Evolutionary conservation across 192 early-diverging fungal species (phyloP), one percentile per base, ranked within the genome.

Genomic region (Coemansia sp.): DNA sequence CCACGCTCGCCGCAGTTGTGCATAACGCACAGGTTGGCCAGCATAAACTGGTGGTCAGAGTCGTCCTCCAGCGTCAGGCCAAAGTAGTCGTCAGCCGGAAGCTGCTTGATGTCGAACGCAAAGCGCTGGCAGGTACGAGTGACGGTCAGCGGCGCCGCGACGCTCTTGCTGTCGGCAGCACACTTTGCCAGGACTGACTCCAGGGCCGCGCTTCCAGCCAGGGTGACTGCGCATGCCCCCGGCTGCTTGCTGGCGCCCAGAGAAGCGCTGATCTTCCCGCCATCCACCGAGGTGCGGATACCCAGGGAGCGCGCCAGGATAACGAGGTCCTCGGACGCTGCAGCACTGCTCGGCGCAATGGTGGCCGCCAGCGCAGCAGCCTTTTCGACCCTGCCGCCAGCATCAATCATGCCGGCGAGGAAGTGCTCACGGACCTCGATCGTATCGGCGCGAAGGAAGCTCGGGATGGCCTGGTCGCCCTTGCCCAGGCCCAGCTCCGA

Each of bases 1-100:
- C 96, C 96, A 60, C 96, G 91, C 71, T 99, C 96, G 44, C 87
- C 85, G 41, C 83, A 72, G 72, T 78, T 78, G 62, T 78, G 76
- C 29, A 68, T 66, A 29, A 78, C 44, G 3, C 56, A 43, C 47
- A 63, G 14, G 61, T 78, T 67, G 38, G 70, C 46, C 55, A 76
- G 66, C 39, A 81, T 38, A 61, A 78, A 78, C 14, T 64, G 71
- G 55, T 78, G 69, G 54, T 68, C 66, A 3, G 51, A 47, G 31
- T 10, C 35, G 19, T 41, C 44, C 7, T 62, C 48, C 42, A 60
- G 38, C 14, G 60, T 51, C n/a, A 57, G 21, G 21, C 60, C 61
- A 47, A 52, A 60, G 57, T 60, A 73, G 30, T 60, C 54, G 40
- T 21, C 51, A 5, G 55, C 51, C 6, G 42, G 29, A 4, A 40